Evolutionary conservation across 2,329 filamentous ascomycete species (phyloP).

Genomic region (Lasiodiplodia hormozganensis): DNA sequence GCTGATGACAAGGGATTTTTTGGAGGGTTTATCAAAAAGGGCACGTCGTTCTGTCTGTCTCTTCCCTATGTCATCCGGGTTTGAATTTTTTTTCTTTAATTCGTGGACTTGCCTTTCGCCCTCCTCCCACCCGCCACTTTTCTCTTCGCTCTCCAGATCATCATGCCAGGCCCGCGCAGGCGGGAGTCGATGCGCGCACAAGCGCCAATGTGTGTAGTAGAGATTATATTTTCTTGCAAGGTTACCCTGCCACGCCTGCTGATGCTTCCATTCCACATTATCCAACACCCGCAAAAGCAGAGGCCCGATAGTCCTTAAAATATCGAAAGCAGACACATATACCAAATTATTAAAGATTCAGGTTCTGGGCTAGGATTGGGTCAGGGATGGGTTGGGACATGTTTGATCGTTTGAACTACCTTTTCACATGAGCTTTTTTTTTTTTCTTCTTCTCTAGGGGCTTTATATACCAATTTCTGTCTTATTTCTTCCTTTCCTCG

Average conservation of each 20-base stretch:
- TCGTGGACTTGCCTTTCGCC: slow-evolving; percentile 12
- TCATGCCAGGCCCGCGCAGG: not conserved
- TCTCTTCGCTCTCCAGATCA: not conserved
- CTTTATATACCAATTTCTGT: slow-evolving; percentile 23
- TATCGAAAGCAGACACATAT: not conserved
- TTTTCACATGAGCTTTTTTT: not conserved
- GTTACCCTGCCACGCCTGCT: not conserved
- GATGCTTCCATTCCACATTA: not conserved
- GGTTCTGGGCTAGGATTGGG: not conserved
- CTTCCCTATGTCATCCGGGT: slow-evolving; percentile 15
- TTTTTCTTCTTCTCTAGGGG: slow-evolving; percentile 7
- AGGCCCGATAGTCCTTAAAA: not conserved
- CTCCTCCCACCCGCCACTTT: slow-evolving; percentile 4
- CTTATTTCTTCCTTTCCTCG: not conserved
- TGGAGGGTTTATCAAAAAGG: slow-evolving; percentile 8
- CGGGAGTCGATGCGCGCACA: not conserved
- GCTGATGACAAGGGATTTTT: slow-evolving; percentile 5
- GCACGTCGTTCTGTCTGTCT: slow-evolving; percentile 24
- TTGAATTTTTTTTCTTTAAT: slow-evolving; percentile 6
- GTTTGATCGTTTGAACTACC: not conserved
- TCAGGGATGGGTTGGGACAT: not conserved
- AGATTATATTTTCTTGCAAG: slow-evolving; percentile 13
- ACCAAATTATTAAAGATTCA: not conserved
- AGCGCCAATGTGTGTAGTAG: slow-evolving; percentile 21
- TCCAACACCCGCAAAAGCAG: not conserved